Evolutionary conservation across 2,329 filamentous ascomycete species (phyloP), one percentile per base, ranked within the genome.

Genomic region (Aspergillus thermomutatus): DNA sequence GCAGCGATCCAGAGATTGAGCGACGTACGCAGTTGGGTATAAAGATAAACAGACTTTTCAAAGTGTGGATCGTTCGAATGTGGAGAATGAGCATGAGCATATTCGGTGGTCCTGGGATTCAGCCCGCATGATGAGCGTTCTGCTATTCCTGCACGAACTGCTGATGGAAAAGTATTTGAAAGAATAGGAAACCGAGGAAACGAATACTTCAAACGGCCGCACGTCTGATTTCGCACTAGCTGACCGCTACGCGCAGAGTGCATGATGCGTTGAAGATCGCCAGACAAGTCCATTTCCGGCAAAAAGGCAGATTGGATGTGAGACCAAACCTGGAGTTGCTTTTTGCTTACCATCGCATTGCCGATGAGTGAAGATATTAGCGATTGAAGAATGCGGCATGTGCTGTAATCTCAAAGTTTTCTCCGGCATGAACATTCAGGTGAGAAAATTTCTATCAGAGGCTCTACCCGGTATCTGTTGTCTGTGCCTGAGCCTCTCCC

Each of bases 401-500:
- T 46, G 43, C 25, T 19, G 8, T 10, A 21, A 7, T 14, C 14
- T 17, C 5, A 11, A 14, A 7, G 1, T 40, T 25, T 23, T 26
- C 43, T 25, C 43, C 43, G 9, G 21, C 11, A 26, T 23, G 43
- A 17, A 26, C 19, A 14, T 46, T 26, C 4, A 14, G 10, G 21
- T 5, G 21, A 46, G 43, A 5, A 2, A 10, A 11, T 23, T 26
- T 46, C 43, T 31, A 46, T 21, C 5, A 17, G 9, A 14, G 8
- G 23, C 6, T 23, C 43, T 46, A 46, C 43, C 23, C 46, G 10
- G 31, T 23, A 55, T 52, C 49, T 47, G 47, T 52, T 10, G 23
- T 48, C 40, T 41, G 34, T 34, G 50, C 51, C 6, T 6, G 31
- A 27, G 55, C 27, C 37, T 10, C 53, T 53, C 52, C 57, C 59